phyloP scores from a whole-genome alignment of 352 stramenopile species.

The Phytophthora fragariae region DNA sequence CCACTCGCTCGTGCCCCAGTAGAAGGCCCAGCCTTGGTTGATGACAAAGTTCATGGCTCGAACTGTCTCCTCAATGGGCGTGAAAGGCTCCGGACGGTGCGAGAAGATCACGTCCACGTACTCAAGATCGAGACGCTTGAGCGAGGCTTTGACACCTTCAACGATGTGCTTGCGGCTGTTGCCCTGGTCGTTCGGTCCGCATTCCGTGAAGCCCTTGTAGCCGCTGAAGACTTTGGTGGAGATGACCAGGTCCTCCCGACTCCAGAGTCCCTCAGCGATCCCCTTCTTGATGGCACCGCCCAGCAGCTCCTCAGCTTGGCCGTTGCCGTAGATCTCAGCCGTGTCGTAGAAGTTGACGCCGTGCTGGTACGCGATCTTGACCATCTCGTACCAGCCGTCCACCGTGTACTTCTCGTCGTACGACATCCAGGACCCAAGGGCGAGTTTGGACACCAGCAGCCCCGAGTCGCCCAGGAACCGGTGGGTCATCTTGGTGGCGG shows the following conservation, averaged over 20 bases:
- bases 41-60: constrained; percentile 67
- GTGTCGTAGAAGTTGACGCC: constrained; percentile 17
- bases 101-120: constrained; percentile 66
- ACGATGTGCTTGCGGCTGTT: constrained; percentile 49
- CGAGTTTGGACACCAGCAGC: constrained; percentile 5
- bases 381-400: constrained; percentile 2
- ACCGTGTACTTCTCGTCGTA: constrained; percentile 4
- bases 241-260: constrained; percentile 7
- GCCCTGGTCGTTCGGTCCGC: not conserved
- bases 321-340: constrained; percentile 12
- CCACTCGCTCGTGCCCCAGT: constrained; percentile 74
- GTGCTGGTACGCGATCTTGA: constrained; percentile 8
- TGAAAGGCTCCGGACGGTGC: constrained; percentile 53
- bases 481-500: constrained; percentile 1
- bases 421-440: not conserved
- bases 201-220: not conserved
- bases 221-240: constrained; percentile 1
- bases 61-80: constrained; percentile 65
- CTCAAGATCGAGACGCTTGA: constrained; percentile 46
- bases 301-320: constrained; percentile 28
- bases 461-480: constrained; percentile 2
- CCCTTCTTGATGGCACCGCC: constrained; percentile 44
- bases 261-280: constrained; percentile 6
- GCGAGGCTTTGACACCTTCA: constrained; percentile 46
- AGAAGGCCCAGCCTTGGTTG: constrained; percentile 53